phyloP scores from a whole-genome alignment of 306 rosid genomes.

The Arachis hypogaea region DNA sequence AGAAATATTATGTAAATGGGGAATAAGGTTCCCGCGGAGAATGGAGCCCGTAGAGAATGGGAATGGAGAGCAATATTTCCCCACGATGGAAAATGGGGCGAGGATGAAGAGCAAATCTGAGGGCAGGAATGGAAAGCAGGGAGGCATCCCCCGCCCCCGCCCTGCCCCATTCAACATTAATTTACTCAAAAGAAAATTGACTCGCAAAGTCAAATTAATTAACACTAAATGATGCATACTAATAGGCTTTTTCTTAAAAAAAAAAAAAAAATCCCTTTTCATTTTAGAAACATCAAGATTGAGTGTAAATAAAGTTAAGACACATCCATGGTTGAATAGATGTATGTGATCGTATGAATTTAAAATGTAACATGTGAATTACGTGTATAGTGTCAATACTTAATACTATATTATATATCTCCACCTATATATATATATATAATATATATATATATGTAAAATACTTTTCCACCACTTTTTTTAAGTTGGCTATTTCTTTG shows the following conservation, averaged over 20 bases:
- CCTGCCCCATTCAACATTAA: not conserved
- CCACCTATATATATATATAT: not conserved
- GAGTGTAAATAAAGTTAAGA: not conserved
- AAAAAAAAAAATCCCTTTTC: no score
- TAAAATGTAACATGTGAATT: not conserved
- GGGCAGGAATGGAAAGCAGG: no score
- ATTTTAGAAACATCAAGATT: not conserved
- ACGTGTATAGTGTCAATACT: not conserved
- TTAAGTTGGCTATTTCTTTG: not conserved
- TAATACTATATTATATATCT: not conserved
- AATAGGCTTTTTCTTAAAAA: no score
- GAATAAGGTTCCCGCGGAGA: no score
- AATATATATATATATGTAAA: no score
- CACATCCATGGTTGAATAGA: not conserved
- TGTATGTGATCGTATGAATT: not conserved
- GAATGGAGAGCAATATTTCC: no score
- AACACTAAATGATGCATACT: not conserved
- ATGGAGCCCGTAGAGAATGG: no score
- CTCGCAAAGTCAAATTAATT: not conserved
- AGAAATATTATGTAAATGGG: no score
- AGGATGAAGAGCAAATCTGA: no score
- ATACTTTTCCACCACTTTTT: not conserved
- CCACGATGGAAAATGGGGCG: no score
- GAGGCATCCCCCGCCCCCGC: no score
- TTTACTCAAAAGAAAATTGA: not conserved